phyloP scores from a whole-genome alignment of 2,329 filamentous ascomycete genomes.

The Anisogramma anomala region DNA sequence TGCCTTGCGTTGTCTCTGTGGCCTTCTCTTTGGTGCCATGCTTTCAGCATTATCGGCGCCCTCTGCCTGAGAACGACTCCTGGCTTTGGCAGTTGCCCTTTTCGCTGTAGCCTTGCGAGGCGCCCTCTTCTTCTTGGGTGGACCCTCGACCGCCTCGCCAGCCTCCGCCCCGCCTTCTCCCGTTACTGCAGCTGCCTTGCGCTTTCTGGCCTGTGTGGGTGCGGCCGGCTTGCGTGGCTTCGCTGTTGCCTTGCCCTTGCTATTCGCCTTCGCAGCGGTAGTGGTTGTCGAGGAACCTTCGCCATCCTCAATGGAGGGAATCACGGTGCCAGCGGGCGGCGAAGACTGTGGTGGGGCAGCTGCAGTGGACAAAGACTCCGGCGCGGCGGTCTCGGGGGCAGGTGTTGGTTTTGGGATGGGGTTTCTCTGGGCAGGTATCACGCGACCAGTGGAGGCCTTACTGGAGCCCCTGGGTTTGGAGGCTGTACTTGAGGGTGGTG shows the following conservation, averaged over 20 bases:
- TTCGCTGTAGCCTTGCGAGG: slow-evolving; percentile 12
- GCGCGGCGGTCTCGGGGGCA: slow-evolving; percentile 4
- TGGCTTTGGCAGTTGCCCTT: slow-evolving; percentile 7
- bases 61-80: slow-evolving; percentile 9
- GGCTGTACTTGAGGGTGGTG: background rate
- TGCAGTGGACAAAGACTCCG: background rate
- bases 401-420: slow-evolving; percentile 1
- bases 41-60: slow-evolving; percentile 14
- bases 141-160: slow-evolving; percentile 3
- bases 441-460: background rate
- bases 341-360: background rate
- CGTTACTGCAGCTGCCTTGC: slow-evolving; percentile 11
- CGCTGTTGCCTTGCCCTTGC: background rate
- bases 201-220: slow-evolving; percentile 15
- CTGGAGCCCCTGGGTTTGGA: background rate
- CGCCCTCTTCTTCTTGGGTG: slow-evolving; percentile 17
- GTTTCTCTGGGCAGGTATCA: slow-evolving; percentile 1
- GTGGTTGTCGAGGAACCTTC: slow-evolving; percentile 4
- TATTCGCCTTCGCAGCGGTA: background rate
- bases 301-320: slow-evolving; percentile 4
- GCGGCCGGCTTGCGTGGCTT: slow-evolving; percentile 8
- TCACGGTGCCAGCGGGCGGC: background rate
- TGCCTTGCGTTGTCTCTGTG: slow-evolving; percentile 11
- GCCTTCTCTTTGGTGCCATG: slow-evolving; percentile 14
- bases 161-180: slow-evolving; percentile 13